Evolutionary conservation across 2,329 filamentous ascomycete genomes (phyloP).

Genomic region (Trichoderma endophyticum): DNA sequence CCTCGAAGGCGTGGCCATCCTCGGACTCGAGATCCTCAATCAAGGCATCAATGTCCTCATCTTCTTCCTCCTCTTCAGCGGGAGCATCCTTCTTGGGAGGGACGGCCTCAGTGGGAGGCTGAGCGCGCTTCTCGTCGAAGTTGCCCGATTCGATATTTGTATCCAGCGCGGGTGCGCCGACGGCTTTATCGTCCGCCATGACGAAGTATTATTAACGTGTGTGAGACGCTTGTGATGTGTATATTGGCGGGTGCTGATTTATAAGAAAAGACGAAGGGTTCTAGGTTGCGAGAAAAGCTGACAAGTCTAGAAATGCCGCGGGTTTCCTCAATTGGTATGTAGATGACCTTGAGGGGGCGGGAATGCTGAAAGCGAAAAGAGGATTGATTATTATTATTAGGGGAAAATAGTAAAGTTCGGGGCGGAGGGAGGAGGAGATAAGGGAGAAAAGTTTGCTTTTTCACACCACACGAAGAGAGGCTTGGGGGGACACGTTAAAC

Average conservation of each 20-base stretch:
- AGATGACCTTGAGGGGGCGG: slow-evolving; percentile 13
- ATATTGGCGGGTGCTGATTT: background rate
- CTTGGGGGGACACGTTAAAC: slow-evolving; percentile 34
- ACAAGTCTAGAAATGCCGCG: slow-evolving; percentile 19
- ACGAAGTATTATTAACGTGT: slow-evolving; percentile 4
- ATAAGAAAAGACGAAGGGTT: slow-evolving; percentile 14
- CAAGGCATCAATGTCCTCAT: slow-evolving; percentile 80
- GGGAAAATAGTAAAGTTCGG: slow-evolving; percentile 9
- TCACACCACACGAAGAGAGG: slow-evolving; percentile 45
- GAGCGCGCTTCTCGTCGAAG: slow-evolving; percentile 61
- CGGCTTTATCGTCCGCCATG: slow-evolving; percentile 56
- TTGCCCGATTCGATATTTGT: slow-evolving; percentile 63
- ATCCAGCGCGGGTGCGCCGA: slow-evolving; percentile 56
- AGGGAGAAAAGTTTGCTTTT: slow-evolving; percentile 20
- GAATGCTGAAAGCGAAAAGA: slow-evolving; percentile 18
- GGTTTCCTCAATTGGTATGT: background rate
- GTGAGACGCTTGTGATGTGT: slow-evolving; percentile 15
- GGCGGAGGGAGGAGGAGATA: slow-evolving; percentile 10
- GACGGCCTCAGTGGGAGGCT: slow-evolving; percentile 32
- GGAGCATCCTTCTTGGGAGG: slow-evolving; percentile 42
- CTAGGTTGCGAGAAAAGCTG: slow-evolving; percentile 7
- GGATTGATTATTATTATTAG: slow-evolving; percentile 19
- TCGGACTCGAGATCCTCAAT: slow-evolving; percentile 85
- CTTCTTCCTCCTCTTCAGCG: slow-evolving; percentile 66
- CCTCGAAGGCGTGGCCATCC: slow-evolving; percentile 65